Base-by-base conservation (phyloP, 2,329 filamentous ascomycete genomes). In the Bimuria novae-zelandiae region DNA sequence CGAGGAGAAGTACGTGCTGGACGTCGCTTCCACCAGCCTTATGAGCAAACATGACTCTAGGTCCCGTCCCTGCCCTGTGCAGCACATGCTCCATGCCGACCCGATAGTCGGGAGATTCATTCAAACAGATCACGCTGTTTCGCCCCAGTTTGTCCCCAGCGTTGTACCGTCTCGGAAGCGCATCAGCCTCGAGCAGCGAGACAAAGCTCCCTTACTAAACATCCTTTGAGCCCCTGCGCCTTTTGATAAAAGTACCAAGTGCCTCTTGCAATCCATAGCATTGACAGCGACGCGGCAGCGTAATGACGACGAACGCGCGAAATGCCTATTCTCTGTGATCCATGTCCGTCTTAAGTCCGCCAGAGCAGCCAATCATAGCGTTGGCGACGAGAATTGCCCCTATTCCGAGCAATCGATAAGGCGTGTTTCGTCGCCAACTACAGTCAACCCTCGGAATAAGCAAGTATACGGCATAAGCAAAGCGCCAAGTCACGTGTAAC, bases 261-360 rank as follows among this genome's bases (percentile, higher is more conserved):
- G n/a, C 1, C 21, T 46, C 17, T 45, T 48, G 41, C 37, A n/a
- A n/a, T n/a, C n/a, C n/a, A n/a, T n/a, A n/a, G n/a, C n/a, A n/a
- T n/a, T n/a, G n/a, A 22, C 33, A 25, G 39, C 41, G 36, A 35
- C 7, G 36, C n/a, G 29, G 30, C 19, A 29, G n/a, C 66, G 67
- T 60, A 61, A 70, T 70, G 67, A 68, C 64, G 60, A 56, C 49
- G 54, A 40, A 50, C 55, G 45, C 41, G 35, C 30, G 33, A 33
- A 37, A 36, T 46, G 49, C 42, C 48, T 51, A 57, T 61, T 57
- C 60, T 59, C 49, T 64, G 51, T 43, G 49, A 50, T 47, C 14
- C 54, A 54, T 35, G 49, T 61, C 63, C 61, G 65, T 60, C 43
- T 64, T 67, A 67, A 64, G 29, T 65, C 62, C 63, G 57, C 19